Conservation (phyloP, 192 early-diverging fungal species). For the Podila minutissima region DNA sequence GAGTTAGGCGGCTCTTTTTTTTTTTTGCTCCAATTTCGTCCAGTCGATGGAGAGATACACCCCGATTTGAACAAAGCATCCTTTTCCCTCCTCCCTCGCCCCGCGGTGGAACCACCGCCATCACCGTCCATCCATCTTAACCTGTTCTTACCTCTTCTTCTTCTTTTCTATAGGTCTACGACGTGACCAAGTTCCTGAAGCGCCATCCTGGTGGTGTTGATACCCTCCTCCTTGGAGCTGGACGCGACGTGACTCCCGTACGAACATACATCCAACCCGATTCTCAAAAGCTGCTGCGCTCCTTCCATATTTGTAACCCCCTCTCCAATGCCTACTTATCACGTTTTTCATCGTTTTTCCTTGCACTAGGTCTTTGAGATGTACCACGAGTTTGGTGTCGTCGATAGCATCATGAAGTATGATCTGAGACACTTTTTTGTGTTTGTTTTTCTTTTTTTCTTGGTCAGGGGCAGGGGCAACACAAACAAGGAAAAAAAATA, state of each 20-base stretch:
- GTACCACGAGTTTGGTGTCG: slow-evolving; percentile 56
- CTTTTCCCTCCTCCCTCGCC: no score
- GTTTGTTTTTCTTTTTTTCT: neutral
- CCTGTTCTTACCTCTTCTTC: neutral
- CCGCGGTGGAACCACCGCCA: no score
- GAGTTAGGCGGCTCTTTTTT: no score
- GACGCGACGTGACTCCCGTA: slow-evolving; percentile 66
- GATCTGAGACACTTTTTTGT: neutral
- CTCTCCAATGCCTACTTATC: neutral
- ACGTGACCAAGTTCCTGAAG: slow-evolving; percentile 59
- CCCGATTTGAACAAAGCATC: no score
- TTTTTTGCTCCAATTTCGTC: neutral
- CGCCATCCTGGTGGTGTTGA: slow-evolving; percentile 60
- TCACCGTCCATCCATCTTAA: neutral
- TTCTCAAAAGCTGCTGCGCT: neutral
- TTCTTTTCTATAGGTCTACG: slow-evolving; percentile 50
- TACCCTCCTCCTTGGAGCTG: slow-evolving; percentile 56
- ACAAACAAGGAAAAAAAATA: no score
- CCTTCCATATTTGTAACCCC: neutral
- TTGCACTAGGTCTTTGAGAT: slow-evolving; percentile 53
- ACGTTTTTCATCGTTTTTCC: neutral
- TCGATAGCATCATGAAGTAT: slow-evolving; percentile 54
- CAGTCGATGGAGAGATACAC: neutral
- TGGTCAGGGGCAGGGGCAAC: neutral
- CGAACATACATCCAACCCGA: neutral